These are phyloP conservation scores for Blastomyces parvus DNA, from an alignment of 2,329 filamentous ascomycete species.

Conservation along the genomic window DNA sequence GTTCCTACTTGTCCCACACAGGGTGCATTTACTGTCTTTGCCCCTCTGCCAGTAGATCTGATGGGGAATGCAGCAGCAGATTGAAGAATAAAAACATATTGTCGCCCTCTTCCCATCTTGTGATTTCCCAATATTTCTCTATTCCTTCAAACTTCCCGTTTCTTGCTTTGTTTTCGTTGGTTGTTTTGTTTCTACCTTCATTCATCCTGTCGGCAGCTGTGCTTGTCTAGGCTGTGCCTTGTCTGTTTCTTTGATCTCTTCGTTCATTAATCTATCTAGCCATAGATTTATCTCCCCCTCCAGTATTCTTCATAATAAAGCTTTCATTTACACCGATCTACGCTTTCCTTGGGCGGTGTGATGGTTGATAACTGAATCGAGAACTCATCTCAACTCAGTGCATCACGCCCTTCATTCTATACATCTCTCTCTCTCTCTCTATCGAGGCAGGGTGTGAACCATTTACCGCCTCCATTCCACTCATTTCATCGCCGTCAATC, in stretches of 20 bases:
- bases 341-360: not conserved
- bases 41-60: not conserved
- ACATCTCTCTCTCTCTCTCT: not conserved
- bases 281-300: not conserved
- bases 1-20: not conserved
- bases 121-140: not conserved
- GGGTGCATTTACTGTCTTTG: not conserved
- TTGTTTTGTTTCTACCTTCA: not conserved
- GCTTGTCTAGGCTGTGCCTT: constrained; percentile 1
- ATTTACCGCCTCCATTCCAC: constrained; percentile 9
- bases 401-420: not conserved
- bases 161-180: not conserved
- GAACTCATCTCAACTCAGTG: not conserved
- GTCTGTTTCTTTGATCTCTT: not conserved
- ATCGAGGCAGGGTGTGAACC: not conserved
- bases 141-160: not conserved
- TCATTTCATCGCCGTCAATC: constrained; percentile 6
- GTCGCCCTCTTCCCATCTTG: not conserved
- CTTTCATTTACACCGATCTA: not conserved
- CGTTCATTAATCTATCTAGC: not conserved
- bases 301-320: not conserved
- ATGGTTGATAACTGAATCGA: not conserved
- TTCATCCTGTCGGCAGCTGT: not conserved
- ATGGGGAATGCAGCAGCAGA: not conserved
- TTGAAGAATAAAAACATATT: not conserved